A percentile compares a stretch with the other conserved stretches of the same genome.
Evolutionary conservation across 139 green algal species (phyloP).

Genomic region (Zygnema circumcarinatum): DNA sequence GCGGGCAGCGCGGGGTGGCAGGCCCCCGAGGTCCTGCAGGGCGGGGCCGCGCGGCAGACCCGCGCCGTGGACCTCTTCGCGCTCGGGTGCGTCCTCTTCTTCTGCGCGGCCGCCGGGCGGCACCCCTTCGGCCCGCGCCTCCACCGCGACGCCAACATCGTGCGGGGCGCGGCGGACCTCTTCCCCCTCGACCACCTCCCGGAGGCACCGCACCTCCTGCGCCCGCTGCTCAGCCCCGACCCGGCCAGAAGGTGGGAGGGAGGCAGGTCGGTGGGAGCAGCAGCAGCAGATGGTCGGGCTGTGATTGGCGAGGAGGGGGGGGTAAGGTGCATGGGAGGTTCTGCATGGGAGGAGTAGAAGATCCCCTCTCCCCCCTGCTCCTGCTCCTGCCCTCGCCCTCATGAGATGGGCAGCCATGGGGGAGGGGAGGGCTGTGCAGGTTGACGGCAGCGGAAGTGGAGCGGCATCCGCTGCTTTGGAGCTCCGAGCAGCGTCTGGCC

Average conservation of each 20-base stretch:
- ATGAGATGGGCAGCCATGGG: no score
- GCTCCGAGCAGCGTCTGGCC: slow-evolving; percentile 72
- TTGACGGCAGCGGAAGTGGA: slow-evolving; percentile 76
- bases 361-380: no score
- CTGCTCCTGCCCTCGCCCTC: no score
- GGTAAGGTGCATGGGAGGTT: no score
- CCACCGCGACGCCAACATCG: slow-evolving; percentile 90
- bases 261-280: slow-evolving; percentile 70
- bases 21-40: slow-evolving; percentile 89
- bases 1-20: slow-evolving; percentile 93
- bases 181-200: slow-evolving; percentile 63
- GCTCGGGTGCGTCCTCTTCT: slow-evolving; percentile 91
- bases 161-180: slow-evolving; percentile 59
- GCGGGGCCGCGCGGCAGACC: slow-evolving; percentile 72
- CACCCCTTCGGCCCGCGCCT: slow-evolving; percentile 91
- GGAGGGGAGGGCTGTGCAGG: slow-evolving; percentile 56
- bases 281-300: no score
- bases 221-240: slow-evolving; percentile 74
- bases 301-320: no score
- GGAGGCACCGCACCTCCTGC: slow-evolving; percentile 80
- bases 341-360: no score
- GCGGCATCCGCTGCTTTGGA: slow-evolving; percentile 93
- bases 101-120: slow-evolving; percentile 79
- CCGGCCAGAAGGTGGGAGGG: slow-evolving; percentile 53
- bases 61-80: slow-evolving; percentile 92